Evolutionary conservation across 805 yeast species (phyloP), one percentile per base, ranked within the genome.

Genomic region (Hanseniaspora occidentalis): DNA sequence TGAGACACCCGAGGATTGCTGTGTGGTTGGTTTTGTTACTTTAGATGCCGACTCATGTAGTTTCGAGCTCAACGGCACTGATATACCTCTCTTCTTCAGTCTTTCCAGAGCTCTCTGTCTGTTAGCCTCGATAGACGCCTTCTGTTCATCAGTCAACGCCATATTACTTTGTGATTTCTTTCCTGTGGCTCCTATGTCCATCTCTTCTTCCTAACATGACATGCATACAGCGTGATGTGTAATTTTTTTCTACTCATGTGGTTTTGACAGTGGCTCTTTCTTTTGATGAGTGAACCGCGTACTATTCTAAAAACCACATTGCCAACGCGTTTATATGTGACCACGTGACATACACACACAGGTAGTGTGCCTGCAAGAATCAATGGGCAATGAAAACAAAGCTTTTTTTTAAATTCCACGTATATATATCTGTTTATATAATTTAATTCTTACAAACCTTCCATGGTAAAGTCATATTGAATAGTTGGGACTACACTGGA

Each of bases 381-480:
- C n/a, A n/a, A n/a, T n/a, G n/a, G n/a, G n/a, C n/a, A n/a, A n/a
- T n/a, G n/a, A n/a, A n/a, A n/a, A 11, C 10, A 14, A 18, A 18
- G 24, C 6, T 2, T 33, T 33, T 33, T 19, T 19, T 33, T 19
- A 17, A 11, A 5, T 34, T 20, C 26, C 13, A 4, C n/a, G 24
- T 20, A n/a, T 19, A 21, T 34, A 18, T 22, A 21, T 35, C 19
- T 35, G 16, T 35, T 10, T 21, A 17, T 16, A 17, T 9, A 35
- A 22, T 21, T 8, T 16, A 14, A 21, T 11, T 18, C 27, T 53
- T 54, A 80, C 53, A 82, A 74, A 1, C 95, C 96, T 58, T 86
- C 88, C 96, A 89, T 92, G n/a, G 98, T 92, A 57, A 86, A 86
- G 53, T 92, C 98, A 60, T 89, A 94, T 62, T 89, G 95, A 42